Conservation (phyloP, 495 filamentous ascomycete species). For the Elaphomyces granulatus region DNA sequence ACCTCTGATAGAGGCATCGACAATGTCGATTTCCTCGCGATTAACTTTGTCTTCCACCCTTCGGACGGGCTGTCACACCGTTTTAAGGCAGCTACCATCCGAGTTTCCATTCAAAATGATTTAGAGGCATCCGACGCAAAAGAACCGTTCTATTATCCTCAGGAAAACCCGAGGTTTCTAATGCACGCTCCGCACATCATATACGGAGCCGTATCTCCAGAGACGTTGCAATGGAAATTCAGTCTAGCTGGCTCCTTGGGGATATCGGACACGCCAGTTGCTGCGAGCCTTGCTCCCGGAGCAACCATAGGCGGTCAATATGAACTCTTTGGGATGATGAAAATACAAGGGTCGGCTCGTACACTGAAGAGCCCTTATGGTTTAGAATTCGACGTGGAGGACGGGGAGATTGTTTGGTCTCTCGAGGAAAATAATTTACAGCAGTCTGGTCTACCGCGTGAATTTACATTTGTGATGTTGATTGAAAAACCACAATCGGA, state of each 20-base stretch:
- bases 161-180: constrained; percentile 29
- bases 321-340: constrained; percentile 39
- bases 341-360: constrained; percentile 36
- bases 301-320: constrained; percentile 27
- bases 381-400: constrained; percentile 24
- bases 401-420: constrained; percentile 36
- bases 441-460: constrained; percentile 36
- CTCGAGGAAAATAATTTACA: constrained; percentile 38
- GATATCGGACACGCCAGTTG: constrained; percentile 29
- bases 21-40: constrained; percentile 36
- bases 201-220: constrained; percentile 37
- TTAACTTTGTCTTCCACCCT: constrained; percentile 38
- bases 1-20: constrained; percentile 29
- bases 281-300: constrained; percentile 29
- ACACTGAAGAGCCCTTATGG: constrained; percentile 23
- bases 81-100: constrained; percentile 35
- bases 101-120: constrained; percentile 19
- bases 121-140: constrained; percentile 2
- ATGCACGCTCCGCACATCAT: constrained; percentile 39
- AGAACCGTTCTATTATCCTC: constrained; percentile 5
- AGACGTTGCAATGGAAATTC: constrained; percentile 39
- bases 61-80: constrained; percentile 26
- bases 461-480: constrained; percentile 41
- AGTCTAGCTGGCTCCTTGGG: constrained; percentile 35
- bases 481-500: constrained; percentile 26